A percentile compares a stretch with the other conserved stretches of the same genome.
Conservation (phyloP, 2,329 filamentous ascomycete species). For the Lachnellula willkommii region DNA sequence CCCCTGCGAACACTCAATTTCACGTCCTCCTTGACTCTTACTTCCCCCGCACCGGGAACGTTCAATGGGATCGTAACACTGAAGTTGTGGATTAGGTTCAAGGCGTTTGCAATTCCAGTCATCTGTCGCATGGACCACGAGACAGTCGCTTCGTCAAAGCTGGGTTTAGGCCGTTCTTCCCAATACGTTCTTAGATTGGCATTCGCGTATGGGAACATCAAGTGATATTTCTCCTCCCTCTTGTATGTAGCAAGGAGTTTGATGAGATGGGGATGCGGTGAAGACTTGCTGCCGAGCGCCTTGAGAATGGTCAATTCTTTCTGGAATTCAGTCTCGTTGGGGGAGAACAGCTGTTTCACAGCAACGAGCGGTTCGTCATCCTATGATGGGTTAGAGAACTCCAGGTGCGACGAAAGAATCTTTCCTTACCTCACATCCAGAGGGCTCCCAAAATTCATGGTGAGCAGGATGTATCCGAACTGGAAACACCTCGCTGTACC, state of each 20-base stretch:
- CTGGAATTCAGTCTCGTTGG: slow-evolving; percentile 11
- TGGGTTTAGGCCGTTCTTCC: slow-evolving; percentile 12
- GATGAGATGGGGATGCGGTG: slow-evolving; percentile 25
- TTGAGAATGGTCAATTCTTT: slow-evolving; percentile 14
- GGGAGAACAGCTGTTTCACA: slow-evolving; percentile 16
- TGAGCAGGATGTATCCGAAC: slow-evolving; percentile 20
- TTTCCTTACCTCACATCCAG: not conserved
- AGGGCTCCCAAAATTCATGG: slow-evolving; percentile 14
- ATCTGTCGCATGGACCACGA: slow-evolving; percentile 30
- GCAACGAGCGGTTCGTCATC: slow-evolving; percentile 15
- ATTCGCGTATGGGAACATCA: slow-evolving; percentile 30
- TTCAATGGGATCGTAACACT: slow-evolving; percentile 3
- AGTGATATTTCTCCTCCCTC: slow-evolving; percentile 19
- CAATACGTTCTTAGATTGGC: slow-evolving; percentile 27
- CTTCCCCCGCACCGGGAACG: slow-evolving; percentile 2
- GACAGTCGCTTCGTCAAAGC: slow-evolving; percentile 12
- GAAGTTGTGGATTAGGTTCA: slow-evolving; percentile 26
- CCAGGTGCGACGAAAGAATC: not conserved
- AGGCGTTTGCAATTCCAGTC: slow-evolving; percentile 24
- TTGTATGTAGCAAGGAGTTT: slow-evolving; percentile 29
- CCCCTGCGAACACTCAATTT: slow-evolving; percentile 8
- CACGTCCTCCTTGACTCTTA: not conserved
- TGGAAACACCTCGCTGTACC: slow-evolving; percentile 19
- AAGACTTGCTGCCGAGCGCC: slow-evolving; percentile 5
- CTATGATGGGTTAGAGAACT: slow-evolving; percentile 6